A percentile compares a stretch with the other conserved stretches of the same genome.
phyloP scores from a whole-genome alignment of 176 grass and related monocot genomes.

The Juncus effusus region DNA sequence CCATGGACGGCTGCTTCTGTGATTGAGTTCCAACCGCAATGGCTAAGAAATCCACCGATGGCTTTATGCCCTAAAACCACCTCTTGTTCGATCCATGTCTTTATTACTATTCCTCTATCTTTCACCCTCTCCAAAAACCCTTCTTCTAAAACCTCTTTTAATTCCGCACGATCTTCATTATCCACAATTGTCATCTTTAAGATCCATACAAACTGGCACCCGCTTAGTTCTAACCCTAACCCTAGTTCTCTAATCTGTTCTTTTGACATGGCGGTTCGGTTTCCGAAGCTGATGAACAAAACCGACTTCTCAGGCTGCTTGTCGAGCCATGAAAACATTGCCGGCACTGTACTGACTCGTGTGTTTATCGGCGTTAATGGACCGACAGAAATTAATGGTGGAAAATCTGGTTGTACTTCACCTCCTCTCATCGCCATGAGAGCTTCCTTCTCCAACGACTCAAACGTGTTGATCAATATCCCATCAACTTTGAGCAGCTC shows the following conservation, averaged over 20 bases:
- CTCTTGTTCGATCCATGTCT: conserved; percentile 64
- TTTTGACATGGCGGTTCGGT: conserved; percentile 26
- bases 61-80: conserved; percentile 43
- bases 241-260: conserved; percentile 52
- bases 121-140: conserved; percentile 37
- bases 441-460: conserved; percentile 37
- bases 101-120: conserved; percentile 47
- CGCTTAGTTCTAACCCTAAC: conserved; percentile 45
- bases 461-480: conserved; percentile 51
- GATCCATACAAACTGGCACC: conserved; percentile 62
- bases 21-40: conserved; percentile 52
- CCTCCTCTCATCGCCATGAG: conserved; percentile 45
- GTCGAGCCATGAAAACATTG: conserved; percentile 35
- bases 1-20: conserved; percentile 31
- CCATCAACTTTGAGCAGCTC: conserved; percentile 23
- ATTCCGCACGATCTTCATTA: conserved; percentile 27
- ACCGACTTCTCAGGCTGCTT: conserved; percentile 51
- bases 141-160: conserved; percentile 31
- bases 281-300: conserved; percentile 64
- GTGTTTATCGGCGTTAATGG: conserved; percentile 23
- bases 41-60: conserved; percentile 51
- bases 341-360: background rate
- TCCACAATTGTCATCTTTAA: conserved; percentile 50
- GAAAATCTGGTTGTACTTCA: conserved; percentile 25
- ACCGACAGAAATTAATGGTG: conserved; percentile 37